Conservation (phyloP, 805 yeast species). For the Limtongia smithiae region DNA sequence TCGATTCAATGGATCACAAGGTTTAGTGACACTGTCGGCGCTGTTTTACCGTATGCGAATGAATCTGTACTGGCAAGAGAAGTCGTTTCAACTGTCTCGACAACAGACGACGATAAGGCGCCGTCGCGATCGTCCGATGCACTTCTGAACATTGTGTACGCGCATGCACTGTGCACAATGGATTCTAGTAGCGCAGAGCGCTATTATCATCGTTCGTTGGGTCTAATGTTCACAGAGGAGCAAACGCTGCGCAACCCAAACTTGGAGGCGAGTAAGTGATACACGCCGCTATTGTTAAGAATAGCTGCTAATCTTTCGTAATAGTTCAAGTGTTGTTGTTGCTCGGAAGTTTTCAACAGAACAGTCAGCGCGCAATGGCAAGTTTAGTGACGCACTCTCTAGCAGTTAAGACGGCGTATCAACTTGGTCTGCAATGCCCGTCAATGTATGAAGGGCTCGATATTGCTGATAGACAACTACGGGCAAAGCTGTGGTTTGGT, state of each 20-base stretch:
- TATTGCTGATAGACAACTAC: background rate
- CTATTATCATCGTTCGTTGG: background rate
- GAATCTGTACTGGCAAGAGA: background rate
- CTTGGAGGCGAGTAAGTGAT: background rate
- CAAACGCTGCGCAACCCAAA: background rate
- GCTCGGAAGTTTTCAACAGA: background rate
- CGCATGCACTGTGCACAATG: background rate
- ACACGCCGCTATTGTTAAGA: too few relatives aligned
- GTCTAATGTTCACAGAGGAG: background rate
- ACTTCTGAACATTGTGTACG: background rate
- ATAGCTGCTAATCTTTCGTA: background rate
- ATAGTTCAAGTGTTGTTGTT: background rate
- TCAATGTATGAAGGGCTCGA: background rate
- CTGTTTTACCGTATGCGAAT: background rate
- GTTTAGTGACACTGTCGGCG: background rate
- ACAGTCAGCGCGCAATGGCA: constrained; percentile 1
- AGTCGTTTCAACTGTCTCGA: background rate
- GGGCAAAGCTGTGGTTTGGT: background rate
- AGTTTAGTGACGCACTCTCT: background rate
- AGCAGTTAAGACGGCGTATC: background rate
- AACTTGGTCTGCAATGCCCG: background rate
- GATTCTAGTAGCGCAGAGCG: background rate
- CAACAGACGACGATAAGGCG: background rate
- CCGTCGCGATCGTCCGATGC: background rate
- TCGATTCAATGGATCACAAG: background rate